Evolutionary conservation across 2,329 filamentous ascomycete genomes (phyloP).

Genomic region (Sporothrix curviconia): DNA sequence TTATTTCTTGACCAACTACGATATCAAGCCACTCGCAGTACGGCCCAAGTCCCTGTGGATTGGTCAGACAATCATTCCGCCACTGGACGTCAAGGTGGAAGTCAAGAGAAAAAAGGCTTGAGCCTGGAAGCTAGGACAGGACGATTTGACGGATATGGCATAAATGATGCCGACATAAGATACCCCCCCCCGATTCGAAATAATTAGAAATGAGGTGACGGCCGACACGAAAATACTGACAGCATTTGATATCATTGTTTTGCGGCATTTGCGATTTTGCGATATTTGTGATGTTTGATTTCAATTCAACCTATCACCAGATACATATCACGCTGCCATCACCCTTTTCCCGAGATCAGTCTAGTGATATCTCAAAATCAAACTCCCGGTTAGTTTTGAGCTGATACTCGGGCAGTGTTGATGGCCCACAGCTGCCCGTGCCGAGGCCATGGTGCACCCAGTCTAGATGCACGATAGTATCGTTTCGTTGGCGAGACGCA

Average conservation of each 20-base stretch:
- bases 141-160: neutral
- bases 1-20: conserved; percentile 46
- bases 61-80: conserved; percentile 37
- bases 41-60: conserved; percentile 38
- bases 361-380: conserved; percentile 38
- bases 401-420: conserved; percentile 43
- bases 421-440: conserved; percentile 56
- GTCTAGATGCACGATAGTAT: conserved; percentile 53
- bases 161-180: neutral
- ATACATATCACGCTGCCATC: no score
- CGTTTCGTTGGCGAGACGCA: conserved; percentile 36
- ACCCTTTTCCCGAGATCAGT: no score
- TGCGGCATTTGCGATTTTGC: no score
- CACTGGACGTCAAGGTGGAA: conserved; percentile 28
- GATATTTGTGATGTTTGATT: no score
- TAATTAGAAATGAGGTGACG: neutral
- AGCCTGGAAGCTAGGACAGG: neutral
- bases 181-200: neutral
- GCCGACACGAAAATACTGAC: neutral
- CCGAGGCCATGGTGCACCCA: conserved; percentile 57
- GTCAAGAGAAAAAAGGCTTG: conserved; percentile 17
- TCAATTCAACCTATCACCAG: no score
- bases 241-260: neutral
- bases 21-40: conserved; percentile 37
- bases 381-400: conserved; percentile 36